Percentiles rank a stretch among this genome's conserved stretches.
Evolutionary conservation across 371 early-diverging fungal species (phyloP).

Genomic region (Circinella minor): DNA sequence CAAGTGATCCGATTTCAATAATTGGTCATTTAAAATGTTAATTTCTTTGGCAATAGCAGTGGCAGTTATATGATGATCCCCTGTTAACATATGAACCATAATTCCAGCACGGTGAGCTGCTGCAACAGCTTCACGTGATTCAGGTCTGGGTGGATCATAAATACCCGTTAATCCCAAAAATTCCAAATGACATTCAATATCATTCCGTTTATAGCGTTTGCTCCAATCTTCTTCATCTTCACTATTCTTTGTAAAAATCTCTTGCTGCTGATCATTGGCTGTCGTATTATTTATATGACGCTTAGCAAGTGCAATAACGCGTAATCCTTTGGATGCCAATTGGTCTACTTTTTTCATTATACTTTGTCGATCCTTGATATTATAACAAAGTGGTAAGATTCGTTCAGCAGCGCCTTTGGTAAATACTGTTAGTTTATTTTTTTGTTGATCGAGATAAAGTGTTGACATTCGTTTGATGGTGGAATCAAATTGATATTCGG

Average conservation of each 20-base stretch:
- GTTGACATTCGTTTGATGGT: conserved; percentile 81
- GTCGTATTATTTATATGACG: conserved; percentile 35
- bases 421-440: conserved; percentile 43
- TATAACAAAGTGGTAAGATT: conserved; percentile 26
- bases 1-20: conserved; percentile 40
- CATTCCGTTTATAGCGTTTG: conserved; percentile 44
- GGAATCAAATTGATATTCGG: conserved; percentile 75
- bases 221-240: conserved; percentile 40
- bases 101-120: conserved; percentile 90
- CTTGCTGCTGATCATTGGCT: not conserved
- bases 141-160: conserved; percentile 87
- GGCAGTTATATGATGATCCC: conserved; percentile 89
- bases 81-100: conserved; percentile 91
- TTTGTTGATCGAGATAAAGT: conserved; percentile 38
- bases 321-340: conserved; percentile 39
- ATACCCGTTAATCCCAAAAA: conserved; percentile 92
- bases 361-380: conserved; percentile 20
- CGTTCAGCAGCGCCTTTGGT: conserved; percentile 73
- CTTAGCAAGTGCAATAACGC: conserved; percentile 65
- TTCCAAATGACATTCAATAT: conserved; percentile 66
- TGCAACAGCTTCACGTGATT: conserved; percentile 72
- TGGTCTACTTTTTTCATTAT: conserved; percentile 26
- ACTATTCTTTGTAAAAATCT: not conserved
- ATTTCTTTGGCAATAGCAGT: conserved; percentile 88
- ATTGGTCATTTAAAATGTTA: conserved; percentile 70